Conservation (phyloP, 371 early-diverging fungal genomes). For the Dichotomocladium elegans region DNA sequence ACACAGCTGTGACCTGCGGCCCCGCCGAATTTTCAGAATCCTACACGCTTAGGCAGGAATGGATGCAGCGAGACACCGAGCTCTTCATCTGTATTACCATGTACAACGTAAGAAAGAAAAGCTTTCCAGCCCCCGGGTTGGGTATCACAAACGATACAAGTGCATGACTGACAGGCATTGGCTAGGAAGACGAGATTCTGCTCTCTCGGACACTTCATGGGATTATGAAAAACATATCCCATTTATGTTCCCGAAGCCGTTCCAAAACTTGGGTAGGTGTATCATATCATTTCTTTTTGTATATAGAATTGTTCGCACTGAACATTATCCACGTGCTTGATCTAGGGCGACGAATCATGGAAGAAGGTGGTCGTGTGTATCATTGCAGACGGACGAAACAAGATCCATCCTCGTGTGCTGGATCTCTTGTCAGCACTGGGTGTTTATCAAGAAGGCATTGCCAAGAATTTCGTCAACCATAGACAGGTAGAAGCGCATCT, state of each 20-base stretch:
- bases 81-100: slow-evolving; percentile 86
- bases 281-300: not conserved
- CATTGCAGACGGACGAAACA: slow-evolving; percentile 74
- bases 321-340: too few species aligned
- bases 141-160: too few species aligned
- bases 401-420: slow-evolving; percentile 74
- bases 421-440: slow-evolving; percentile 84
- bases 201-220: slow-evolving; percentile 83
- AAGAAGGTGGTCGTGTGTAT: slow-evolving; percentile 88
- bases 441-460: slow-evolving; percentile 87
- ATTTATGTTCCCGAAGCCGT: slow-evolving; percentile 72
- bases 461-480: slow-evolving; percentile 59
- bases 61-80: slow-evolving; percentile 72
- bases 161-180: not conserved
- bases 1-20: slow-evolving; percentile 74
- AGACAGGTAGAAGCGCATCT: slow-evolving; percentile 72
- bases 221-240: slow-evolving; percentile 84
- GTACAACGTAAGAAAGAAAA: slow-evolving; percentile 67
- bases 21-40: slow-evolving; percentile 75
- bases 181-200: slow-evolving; percentile 79
- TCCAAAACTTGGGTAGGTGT: slow-evolving; percentile 48
- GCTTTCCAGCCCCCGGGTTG: not conserved
- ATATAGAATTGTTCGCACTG: too few species aligned
- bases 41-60: slow-evolving; percentile 80
- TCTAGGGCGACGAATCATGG: slow-evolving; percentile 87